Percentiles rank a stretch among this genome's conserved stretches.
Evolutionary conservation across 164 flowering plant species (phyloP).

Genomic region (Vitis amurensis): DNA sequence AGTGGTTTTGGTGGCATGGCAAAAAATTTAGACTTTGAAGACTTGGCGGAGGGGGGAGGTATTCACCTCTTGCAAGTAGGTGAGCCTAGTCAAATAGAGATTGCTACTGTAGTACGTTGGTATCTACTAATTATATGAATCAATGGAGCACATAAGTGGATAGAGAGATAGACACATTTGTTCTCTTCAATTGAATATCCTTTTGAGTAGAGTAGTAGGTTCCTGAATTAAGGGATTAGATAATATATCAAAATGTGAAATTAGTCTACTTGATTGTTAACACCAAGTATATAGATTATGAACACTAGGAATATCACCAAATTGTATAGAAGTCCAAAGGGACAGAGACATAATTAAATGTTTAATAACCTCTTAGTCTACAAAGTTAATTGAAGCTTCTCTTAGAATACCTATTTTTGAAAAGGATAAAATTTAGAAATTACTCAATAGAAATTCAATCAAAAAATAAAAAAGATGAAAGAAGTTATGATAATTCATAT

Average conservation of each 20-base stretch:
- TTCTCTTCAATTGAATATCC: too few relatives aligned
- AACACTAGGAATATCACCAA: too few relatives aligned
- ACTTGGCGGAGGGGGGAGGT: constrained; percentile 37
- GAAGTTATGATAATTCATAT: constrained; percentile 14
- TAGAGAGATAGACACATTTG: too few relatives aligned
- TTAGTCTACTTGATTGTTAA: too few relatives aligned
- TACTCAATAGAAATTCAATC: not conserved
- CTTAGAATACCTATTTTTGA: too few relatives aligned
- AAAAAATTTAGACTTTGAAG: constrained; percentile 53
- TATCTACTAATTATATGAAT: too few relatives aligned
- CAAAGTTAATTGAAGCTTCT: constrained; percentile 69
- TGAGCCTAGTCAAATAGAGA: constrained; percentile 60
- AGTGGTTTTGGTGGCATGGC: constrained; percentile 34
- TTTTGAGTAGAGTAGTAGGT: too few relatives aligned
- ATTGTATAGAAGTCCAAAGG: constrained; percentile 39
- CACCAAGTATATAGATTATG: too few relatives aligned
- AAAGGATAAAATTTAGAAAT: not conserved
- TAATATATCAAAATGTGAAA: too few relatives aligned
- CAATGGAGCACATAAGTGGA: too few relatives aligned
- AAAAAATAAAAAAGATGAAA: not conserved
- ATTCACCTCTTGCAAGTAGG: constrained; percentile 76
- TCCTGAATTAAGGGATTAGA: too few relatives aligned
- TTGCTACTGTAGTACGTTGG: constrained; percentile 21
- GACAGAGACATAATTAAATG: constrained; percentile 63
- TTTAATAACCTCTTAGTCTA: constrained; percentile 60